Conservation (phyloP, 1,139 yeast genomes). For the Saccharomycopsis hybrid region DNA sequence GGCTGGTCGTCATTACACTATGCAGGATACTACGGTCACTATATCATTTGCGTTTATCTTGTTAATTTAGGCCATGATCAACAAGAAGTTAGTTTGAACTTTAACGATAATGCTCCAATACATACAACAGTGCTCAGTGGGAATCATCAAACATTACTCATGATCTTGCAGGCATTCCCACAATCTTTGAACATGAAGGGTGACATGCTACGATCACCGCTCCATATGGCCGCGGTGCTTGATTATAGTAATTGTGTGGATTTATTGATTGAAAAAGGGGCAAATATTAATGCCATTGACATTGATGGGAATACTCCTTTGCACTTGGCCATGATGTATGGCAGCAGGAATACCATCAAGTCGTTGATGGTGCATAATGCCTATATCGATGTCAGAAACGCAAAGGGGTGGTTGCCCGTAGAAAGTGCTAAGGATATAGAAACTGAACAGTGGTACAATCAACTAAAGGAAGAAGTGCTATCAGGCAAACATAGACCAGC, state of each 20-base stretch:
- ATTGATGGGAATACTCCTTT: conserved; percentile 67
- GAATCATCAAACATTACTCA: conserved; percentile 76
- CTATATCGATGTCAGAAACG: conserved; percentile 45
- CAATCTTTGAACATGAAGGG: conserved; percentile 60
- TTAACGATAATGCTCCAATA: conserved; percentile 64
- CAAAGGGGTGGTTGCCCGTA: conserved; percentile 63
- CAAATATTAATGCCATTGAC: conserved; percentile 58
- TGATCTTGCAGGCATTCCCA: conserved; percentile 76
- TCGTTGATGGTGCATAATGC: conserved; percentile 49
- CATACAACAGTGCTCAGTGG: conserved; percentile 67
- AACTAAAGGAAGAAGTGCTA: conserved; percentile 13
- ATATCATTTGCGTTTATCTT: conserved; percentile 63
- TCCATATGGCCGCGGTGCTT: conserved; percentile 63
- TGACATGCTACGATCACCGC: conserved; percentile 52
- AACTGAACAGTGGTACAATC: conserved; percentile 13
- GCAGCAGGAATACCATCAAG: conserved; percentile 58
- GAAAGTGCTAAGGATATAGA: conserved; percentile 15
- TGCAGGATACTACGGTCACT: conserved; percentile 76
- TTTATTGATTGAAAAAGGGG: conserved; percentile 73
- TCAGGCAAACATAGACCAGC: conserved; percentile 1
- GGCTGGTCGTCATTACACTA: conserved; percentile 93
- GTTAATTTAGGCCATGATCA: conserved; percentile 46
- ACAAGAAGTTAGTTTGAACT: conserved; percentile 46
- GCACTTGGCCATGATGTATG: conserved; percentile 77
- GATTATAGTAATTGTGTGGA: conserved; percentile 69